Conservation (phyloP, 495 filamentous ascomycete species). For the Tuber borchii region DNA sequence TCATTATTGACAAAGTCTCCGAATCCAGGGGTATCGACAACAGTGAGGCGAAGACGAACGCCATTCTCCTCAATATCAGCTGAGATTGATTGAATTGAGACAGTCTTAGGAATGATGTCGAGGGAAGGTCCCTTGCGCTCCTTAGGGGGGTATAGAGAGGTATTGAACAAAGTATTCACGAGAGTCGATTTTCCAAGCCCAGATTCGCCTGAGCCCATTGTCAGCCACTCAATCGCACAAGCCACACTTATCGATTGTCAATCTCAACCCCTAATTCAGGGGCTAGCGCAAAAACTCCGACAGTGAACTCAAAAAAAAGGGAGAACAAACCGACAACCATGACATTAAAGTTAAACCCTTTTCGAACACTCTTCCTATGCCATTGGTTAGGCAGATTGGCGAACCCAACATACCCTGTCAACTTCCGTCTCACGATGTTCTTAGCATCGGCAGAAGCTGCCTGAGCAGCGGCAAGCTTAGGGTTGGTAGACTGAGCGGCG, state of each 20-base stretch:
- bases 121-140: conserved; percentile 93
- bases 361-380: conserved; percentile 99
- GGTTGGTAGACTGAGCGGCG: conserved; percentile 73
- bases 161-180: conserved; percentile 99
- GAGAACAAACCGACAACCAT: conserved; percentile 89
- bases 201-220: conserved; percentile 70
- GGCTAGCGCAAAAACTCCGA: conserved; percentile 10
- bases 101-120: conserved; percentile 98
- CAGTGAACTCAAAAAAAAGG: conserved; percentile 9
- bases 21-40: conserved; percentile 96
- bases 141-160: conserved; percentile 95
- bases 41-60: conserved; percentile 90
- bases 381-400: conserved; percentile 99
- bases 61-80: conserved; percentile 99
- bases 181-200: conserved; percentile 98
- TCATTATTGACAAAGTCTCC: conserved; percentile 99
- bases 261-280: conserved; percentile 22
- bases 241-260: conserved; percentile 23
- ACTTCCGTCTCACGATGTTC: conserved; percentile 96
- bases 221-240: conserved; percentile 18
- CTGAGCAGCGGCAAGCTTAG: conserved; percentile 62
- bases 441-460: conserved; percentile 77
- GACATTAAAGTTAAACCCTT: conserved; percentile 99
- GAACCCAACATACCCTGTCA: conserved; percentile 97
- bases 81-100: conserved; percentile 96